Conservation (phyloP, 2,329 filamentous ascomycete genomes). For the Metarhizium anisopliae region DNA sequence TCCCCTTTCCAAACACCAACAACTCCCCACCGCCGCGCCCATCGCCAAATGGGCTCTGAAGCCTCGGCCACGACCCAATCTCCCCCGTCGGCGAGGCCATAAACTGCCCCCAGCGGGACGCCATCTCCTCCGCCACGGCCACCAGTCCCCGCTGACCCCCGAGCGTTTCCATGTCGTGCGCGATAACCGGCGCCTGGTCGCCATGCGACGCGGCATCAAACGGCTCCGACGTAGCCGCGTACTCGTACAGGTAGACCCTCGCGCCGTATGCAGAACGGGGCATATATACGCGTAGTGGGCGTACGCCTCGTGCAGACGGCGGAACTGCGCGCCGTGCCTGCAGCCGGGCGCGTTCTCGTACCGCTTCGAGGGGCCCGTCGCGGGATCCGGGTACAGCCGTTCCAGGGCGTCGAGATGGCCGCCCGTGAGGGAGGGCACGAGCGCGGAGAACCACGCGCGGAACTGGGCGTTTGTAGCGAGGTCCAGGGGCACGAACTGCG, state of each 20-base stretch:
- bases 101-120: constrained; percentile 30
- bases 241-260: too few relatives aligned
- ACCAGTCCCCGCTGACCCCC: constrained; percentile 26
- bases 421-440: too few relatives aligned
- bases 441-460: too few relatives aligned
- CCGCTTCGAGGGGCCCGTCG: too few relatives aligned
- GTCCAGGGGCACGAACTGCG: too few relatives aligned
- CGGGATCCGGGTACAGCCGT: too few relatives aligned
- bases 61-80: constrained; percentile 30
- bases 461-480: too few relatives aligned
- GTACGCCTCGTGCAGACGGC: too few relatives aligned
- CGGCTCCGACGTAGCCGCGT: too few relatives aligned
- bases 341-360: constrained; percentile 47
- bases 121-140: constrained; percentile 31
- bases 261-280: constrained; percentile 7
- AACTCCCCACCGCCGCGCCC: constrained; percentile 23
- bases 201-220: too few relatives aligned
- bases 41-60: constrained; percentile 28
- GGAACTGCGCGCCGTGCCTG: constrained; percentile 27
- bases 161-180: constrained; percentile 31
- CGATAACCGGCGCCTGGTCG: constrained; percentile 23
- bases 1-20: constrained; percentile 51
- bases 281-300: too few relatives aligned
- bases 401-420: too few relatives aligned
- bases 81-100: constrained; percentile 19